A percentile compares a stretch with the other conserved stretches of the same genome.
Evolutionary conservation across 2,329 filamentous ascomycete species (phyloP).

Genomic region (Ophiocordyceps camponoti-floridani): DNA sequence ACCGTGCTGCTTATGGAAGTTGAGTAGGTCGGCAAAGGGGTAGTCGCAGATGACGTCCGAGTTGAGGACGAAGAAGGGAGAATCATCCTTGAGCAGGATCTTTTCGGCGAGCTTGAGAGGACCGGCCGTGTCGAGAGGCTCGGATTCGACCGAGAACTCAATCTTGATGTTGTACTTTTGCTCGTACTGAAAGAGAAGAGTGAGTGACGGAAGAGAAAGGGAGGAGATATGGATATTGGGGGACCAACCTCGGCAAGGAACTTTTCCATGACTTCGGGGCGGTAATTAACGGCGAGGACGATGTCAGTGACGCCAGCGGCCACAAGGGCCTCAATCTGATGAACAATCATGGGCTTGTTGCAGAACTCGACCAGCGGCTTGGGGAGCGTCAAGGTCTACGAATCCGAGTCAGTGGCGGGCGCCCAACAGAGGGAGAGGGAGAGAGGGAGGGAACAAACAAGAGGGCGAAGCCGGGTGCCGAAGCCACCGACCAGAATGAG

Average conservation of each 20-base stretch:
- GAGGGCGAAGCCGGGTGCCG: slow-evolving; percentile 89
- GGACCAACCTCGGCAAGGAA: slow-evolving; percentile 62
- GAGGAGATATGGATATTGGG: not conserved
- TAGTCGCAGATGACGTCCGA: slow-evolving; percentile 97
- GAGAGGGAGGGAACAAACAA: slow-evolving; percentile 35
- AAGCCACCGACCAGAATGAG: slow-evolving; percentile 99
- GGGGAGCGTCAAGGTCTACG: slow-evolving; percentile 81
- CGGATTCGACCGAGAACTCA: slow-evolving; percentile 89
- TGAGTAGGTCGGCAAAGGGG: slow-evolving; percentile 75
- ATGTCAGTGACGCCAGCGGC: slow-evolving; percentile 92
- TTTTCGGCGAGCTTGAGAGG: slow-evolving; percentile 89
- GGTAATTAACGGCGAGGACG: slow-evolving; percentile 95
- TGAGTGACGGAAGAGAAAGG: not conserved
- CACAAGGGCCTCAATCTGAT: slow-evolving; percentile 91
- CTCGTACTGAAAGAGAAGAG: slow-evolving; percentile 46
- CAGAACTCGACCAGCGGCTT: slow-evolving; percentile 97
- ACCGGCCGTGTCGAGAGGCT: slow-evolving; percentile 87
- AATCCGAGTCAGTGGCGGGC: not conserved
- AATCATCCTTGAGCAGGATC: slow-evolving; percentile 81
- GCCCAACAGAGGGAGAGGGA: not conserved
- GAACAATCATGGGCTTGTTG: slow-evolving; percentile 98
- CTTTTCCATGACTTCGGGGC: slow-evolving; percentile 93
- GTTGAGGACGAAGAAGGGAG: slow-evolving; percentile 96
- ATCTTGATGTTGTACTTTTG: slow-evolving; percentile 86
- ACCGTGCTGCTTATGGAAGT: slow-evolving; percentile 85